Evolutionary conservation across 257 asterid genomes (phyloP).

Genomic region (Petrea volubilis): DNA sequence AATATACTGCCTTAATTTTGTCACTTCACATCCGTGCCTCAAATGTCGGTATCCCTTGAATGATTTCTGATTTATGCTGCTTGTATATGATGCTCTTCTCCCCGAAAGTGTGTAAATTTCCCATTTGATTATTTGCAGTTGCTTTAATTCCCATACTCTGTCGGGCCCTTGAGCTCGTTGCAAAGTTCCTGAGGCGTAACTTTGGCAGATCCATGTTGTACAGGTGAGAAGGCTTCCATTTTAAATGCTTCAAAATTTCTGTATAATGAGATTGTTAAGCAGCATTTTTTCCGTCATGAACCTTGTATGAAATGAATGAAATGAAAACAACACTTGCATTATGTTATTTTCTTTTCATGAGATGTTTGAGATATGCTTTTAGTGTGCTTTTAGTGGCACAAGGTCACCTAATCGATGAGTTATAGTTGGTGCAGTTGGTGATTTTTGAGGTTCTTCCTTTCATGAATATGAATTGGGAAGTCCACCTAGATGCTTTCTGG

Average conservation of each 20-base stretch:
- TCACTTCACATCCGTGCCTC: slow-evolving; percentile 76
- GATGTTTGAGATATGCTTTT: background rate
- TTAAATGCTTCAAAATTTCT: background rate
- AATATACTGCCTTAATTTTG: slow-evolving; percentile 79
- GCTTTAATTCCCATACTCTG: slow-evolving; percentile 84
- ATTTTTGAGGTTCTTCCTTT: background rate
- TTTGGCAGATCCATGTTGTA: slow-evolving; percentile 80
- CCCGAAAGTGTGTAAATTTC: slow-evolving; percentile 1
- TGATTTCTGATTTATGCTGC: slow-evolving; percentile 14
- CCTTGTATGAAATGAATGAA: background rate
- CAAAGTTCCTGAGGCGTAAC: slow-evolving; percentile 85
- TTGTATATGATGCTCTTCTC: background rate
- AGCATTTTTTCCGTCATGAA: background rate
- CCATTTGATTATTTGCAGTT: slow-evolving; percentile 51
- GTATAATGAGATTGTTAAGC: background rate
- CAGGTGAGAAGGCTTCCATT: slow-evolving; percentile 47
- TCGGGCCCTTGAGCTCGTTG: slow-evolving; percentile 74
- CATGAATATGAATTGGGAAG: background rate
- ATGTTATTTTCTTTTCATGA: background rate
- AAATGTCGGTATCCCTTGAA: slow-evolving; percentile 55
- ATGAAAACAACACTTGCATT: background rate
- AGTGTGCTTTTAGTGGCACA: background rate
- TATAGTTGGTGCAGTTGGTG: background rate
- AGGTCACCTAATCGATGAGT: background rate
- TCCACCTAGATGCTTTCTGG: background rate